phyloP scores from a whole-genome alignment of 2,329 filamentous ascomycete species.

The Verticillium zaregamsianum region DNA sequence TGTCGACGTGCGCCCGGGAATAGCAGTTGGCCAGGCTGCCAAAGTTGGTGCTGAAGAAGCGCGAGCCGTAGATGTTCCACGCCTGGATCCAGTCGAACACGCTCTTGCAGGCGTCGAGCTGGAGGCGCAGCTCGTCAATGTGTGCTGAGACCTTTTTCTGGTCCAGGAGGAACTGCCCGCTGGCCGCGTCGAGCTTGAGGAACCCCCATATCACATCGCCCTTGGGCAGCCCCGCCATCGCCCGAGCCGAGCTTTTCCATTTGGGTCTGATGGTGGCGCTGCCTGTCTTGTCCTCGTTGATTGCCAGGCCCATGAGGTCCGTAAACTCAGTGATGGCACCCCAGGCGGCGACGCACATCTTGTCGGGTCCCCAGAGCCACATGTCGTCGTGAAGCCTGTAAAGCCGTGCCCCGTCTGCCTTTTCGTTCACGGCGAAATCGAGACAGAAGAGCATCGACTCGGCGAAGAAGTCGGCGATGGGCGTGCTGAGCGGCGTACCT shows the following conservation, averaged over 20 bases:
- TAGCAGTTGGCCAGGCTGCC: slow-evolving; percentile 51
- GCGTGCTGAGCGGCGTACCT: slow-evolving; percentile 53
- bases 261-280: slow-evolving; percentile 32
- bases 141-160: slow-evolving; percentile 50
- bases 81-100: slow-evolving; percentile 56
- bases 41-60: slow-evolving; percentile 56
- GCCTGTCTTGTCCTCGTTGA: slow-evolving; percentile 56
- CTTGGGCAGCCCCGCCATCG: slow-evolving; percentile 32
- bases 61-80: slow-evolving; percentile 54
- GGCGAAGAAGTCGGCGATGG: slow-evolving; percentile 50
- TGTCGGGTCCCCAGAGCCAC: slow-evolving; percentile 56
- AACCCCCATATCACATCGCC: slow-evolving; percentile 58
- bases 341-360: slow-evolving; percentile 47
- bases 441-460: slow-evolving; percentile 58
- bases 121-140: slow-evolving; percentile 49
- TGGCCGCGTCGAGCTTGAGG: slow-evolving; percentile 42
- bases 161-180: slow-evolving; percentile 51
- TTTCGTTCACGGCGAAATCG: slow-evolving; percentile 57
- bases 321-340: slow-evolving; percentile 45
- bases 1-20: slow-evolving; percentile 49
- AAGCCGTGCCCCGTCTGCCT: slow-evolving; percentile 44
- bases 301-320: slow-evolving; percentile 44
- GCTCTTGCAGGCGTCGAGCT: slow-evolving; percentile 47
- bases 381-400: slow-evolving; percentile 62
- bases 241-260: slow-evolving; percentile 12